Evolutionary conservation across 805 yeast species (phyloP).

Genomic region (Lachancea lanzarotensis): DNA sequence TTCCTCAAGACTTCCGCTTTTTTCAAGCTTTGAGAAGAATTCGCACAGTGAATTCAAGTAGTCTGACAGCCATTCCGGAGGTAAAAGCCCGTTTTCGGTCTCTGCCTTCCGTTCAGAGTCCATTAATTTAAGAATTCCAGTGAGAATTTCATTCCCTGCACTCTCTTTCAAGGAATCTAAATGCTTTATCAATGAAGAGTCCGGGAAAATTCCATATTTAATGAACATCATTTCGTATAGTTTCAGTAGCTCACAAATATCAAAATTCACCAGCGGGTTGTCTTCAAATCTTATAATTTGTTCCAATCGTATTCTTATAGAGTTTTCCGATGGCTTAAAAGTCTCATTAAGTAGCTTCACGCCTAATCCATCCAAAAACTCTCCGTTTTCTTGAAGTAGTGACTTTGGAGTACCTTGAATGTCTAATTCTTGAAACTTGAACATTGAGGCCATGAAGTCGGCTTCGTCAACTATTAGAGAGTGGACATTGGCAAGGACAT

Average conservation of each 20-base stretch:
- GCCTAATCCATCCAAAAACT: constrained; percentile 26
- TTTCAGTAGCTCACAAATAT: constrained; percentile 55
- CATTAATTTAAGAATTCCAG: constrained; percentile 14
- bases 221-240: constrained; percentile 65
- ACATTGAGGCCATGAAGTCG: constrained; percentile 62
- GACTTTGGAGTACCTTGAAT: constrained; percentile 14
- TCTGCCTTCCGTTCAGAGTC: constrained; percentile 30
- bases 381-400: constrained; percentile 19
- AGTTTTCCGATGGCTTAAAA: constrained; percentile 32
- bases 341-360: constrained; percentile 26
- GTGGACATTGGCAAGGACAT: constrained; percentile 82
- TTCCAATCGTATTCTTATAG: constrained; percentile 62
- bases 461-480: constrained; percentile 80
- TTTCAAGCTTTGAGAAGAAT: constrained; percentile 51
- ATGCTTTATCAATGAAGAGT: constrained; percentile 18
- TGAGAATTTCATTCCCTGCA: constrained; percentile 20
- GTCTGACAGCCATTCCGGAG: constrained; percentile 81
- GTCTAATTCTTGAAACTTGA: constrained; percentile 36
- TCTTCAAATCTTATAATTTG: constrained; percentile 62
- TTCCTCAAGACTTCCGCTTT: constrained; percentile 30
- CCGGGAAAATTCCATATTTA: constrained; percentile 33
- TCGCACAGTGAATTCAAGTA: constrained; percentile 44
- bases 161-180: constrained; percentile 15
- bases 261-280: constrained; percentile 47
- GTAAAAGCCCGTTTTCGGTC: constrained; percentile 45